Percentiles rank a stretch among this genome's conserved stretches.
Conservation (phyloP, 768 basidiomycete genomes). For the Arthromyces matolae region DNA sequence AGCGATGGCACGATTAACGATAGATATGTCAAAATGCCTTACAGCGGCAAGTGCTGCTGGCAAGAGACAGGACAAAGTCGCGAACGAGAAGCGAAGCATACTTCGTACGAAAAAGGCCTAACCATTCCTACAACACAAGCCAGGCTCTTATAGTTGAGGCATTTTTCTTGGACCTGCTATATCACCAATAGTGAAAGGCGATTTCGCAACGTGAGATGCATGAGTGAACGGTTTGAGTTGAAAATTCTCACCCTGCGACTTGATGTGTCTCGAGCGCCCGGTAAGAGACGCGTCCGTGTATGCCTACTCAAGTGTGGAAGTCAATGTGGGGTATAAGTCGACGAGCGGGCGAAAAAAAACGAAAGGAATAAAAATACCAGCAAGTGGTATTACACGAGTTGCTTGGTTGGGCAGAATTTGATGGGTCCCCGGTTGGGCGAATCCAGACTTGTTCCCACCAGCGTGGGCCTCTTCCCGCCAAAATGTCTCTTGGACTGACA, state of each 20-base stretch:
- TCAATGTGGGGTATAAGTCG: slow-evolving; percentile 1
- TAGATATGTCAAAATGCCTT: slow-evolving; percentile 19
- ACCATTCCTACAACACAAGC: background rate
- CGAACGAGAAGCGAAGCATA: slow-evolving; percentile 16
- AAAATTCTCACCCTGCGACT: slow-evolving; percentile 10
- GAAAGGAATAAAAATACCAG: slow-evolving; percentile 13
- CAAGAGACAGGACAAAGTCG: slow-evolving; percentile 12
- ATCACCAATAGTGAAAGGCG: slow-evolving; percentile 12
- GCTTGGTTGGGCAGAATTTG: slow-evolving; percentile 4
- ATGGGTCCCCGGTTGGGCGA: background rate
- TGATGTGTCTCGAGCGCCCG: background rate
- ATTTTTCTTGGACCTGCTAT: slow-evolving; percentile 5
- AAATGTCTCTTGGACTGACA: too few relatives aligned
- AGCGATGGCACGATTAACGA: slow-evolving; percentile 10
- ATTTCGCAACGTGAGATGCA: slow-evolving; percentile 16
- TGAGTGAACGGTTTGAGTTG: slow-evolving; percentile 1
- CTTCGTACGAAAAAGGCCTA: slow-evolving; percentile 5
- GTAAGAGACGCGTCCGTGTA: slow-evolving; percentile 4
- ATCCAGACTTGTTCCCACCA: slow-evolving; percentile 6
- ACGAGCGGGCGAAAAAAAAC: slow-evolving; percentile 4
- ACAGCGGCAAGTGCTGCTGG: slow-evolving; percentile 16
- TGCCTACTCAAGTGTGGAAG: slow-evolving; percentile 1
- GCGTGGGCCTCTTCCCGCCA: background rate
- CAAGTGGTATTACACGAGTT: slow-evolving; percentile 16
- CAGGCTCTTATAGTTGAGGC: slow-evolving; percentile 18